Evolutionary conservation across 495 filamentous ascomycete genomes (phyloP).

Genomic region (Hypoxylon subgilvum): DNA sequence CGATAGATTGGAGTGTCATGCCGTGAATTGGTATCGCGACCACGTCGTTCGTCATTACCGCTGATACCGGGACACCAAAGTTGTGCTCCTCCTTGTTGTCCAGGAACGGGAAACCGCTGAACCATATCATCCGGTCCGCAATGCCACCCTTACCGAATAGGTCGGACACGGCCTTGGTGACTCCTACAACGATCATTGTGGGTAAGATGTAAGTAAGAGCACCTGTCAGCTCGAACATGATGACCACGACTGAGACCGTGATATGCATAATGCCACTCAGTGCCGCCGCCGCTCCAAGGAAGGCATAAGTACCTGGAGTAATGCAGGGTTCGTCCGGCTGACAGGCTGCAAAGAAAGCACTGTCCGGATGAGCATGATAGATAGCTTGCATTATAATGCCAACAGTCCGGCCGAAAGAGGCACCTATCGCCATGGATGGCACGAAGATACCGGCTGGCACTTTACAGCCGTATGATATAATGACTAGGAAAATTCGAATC

Average conservation of each 20-base stretch:
- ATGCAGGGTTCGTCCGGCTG: slow-evolving; percentile 94
- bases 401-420: slow-evolving; percentile 90
- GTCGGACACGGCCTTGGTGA: slow-evolving; percentile 93
- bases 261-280: slow-evolving; percentile 99
- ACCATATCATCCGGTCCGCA: slow-evolving; percentile 98
- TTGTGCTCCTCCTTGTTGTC: slow-evolving; percentile 99
- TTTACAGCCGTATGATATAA: slow-evolving; percentile 97
- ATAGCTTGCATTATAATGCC: slow-evolving; percentile 92
- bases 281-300: slow-evolving; percentile 90
- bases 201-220: slow-evolving; percentile 95
- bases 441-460: slow-evolving; percentile 97
- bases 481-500: slow-evolving; percentile 82
- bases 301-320: slow-evolving; percentile 94
- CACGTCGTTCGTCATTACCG: slow-evolving; percentile 86
- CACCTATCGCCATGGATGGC: slow-evolving; percentile 96
- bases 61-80: slow-evolving; percentile 92
- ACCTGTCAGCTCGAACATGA: slow-evolving; percentile 97
- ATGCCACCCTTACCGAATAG: slow-evolving; percentile 95
- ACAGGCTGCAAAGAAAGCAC: slow-evolving; percentile 84
- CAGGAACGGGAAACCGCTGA: slow-evolving; percentile 96
- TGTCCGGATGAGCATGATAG: slow-evolving; percentile 79
- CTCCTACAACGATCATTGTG: slow-evolving; percentile 97
- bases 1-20: slow-evolving; percentile 72
- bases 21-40: slow-evolving; percentile 75
- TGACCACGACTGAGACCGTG: slow-evolving; percentile 93